Conservation (phyloP, 129 eudicot species). For the Gnaphalium uliginosum region DNA sequence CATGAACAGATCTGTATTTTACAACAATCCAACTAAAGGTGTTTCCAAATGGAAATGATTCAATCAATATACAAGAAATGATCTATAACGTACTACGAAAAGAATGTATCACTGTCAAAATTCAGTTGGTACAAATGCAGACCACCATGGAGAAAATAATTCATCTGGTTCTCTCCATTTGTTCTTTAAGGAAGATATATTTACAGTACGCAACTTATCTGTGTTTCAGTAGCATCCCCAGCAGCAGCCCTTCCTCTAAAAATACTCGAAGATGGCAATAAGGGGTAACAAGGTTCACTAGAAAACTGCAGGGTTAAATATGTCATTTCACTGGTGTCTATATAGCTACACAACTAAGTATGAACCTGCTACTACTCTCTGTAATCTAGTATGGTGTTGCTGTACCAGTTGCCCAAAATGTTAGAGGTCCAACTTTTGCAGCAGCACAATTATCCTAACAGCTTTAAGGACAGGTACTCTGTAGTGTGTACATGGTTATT, state of each 20-base stretch:
- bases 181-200: neutral
- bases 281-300: neutral
- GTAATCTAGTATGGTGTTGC: slow-evolving; percentile 7
- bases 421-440: slow-evolving; percentile 8
- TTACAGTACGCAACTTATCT: slow-evolving; percentile 1
- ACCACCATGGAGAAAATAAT: neutral
- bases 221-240: neutral
- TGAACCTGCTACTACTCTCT: slow-evolving; percentile 24
- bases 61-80: slow-evolving; percentile 5
- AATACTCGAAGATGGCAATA: slow-evolving; percentile 25
- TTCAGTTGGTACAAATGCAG: slow-evolving; percentile 9
- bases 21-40: neutral
- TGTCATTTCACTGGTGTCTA: slow-evolving; percentile 23
- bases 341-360: slow-evolving; percentile 11
- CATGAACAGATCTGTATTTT: neutral
- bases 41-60: neutral
- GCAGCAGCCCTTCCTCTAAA: slow-evolving; percentile 18
- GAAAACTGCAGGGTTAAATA: slow-evolving; percentile 17
- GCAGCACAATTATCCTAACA: slow-evolving; percentile 20
- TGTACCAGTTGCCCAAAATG: slow-evolving; percentile 3
- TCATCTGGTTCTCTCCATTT: neutral
- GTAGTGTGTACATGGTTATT: slow-evolving; percentile 25
- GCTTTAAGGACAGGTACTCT: slow-evolving; percentile 10
- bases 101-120: slow-evolving; percentile 1
- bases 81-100: neutral